Evolutionary conservation across 2,329 filamentous ascomycete genomes (phyloP).

Genomic region (Xylaria arbuscula): DNA sequence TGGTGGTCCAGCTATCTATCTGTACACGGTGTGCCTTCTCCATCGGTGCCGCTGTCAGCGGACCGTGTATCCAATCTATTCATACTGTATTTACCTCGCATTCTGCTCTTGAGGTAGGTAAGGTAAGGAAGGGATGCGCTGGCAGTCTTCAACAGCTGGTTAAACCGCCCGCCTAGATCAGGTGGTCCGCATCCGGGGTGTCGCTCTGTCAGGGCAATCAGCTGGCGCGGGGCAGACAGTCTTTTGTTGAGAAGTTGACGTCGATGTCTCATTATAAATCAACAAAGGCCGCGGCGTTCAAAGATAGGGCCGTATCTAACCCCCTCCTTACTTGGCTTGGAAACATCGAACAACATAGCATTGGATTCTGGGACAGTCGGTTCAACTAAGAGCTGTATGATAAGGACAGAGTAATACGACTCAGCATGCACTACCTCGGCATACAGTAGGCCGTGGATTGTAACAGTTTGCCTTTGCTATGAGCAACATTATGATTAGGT

Average conservation of each 20-base stretch:
- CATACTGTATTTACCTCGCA: conserved; percentile 1
- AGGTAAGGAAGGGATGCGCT: background rate
- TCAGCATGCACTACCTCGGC: too few species aligned
- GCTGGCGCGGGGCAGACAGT: conserved; percentile 44
- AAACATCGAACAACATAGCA: too few species aligned
- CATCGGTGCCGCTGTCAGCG: background rate
- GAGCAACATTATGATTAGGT: background rate
- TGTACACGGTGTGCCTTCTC: background rate
- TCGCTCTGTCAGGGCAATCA: conserved; percentile 23
- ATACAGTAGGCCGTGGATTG: too few species aligned
- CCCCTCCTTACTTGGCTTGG: too few species aligned
- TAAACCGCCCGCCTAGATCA: conserved; percentile 34
- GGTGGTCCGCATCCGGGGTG: conserved; percentile 41
- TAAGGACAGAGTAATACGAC: too few species aligned
- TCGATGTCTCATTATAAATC: background rate
- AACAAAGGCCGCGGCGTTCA: background rate
- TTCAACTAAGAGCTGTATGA: too few species aligned
- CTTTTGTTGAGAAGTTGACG: background rate
- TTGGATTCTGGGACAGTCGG: too few species aligned
- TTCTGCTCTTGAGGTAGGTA: too few species aligned
- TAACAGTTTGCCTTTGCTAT: background rate
- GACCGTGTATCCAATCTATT: background rate
- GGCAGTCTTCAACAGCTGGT: conserved; percentile 20
- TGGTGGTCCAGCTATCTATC: background rate
- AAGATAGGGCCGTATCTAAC: too few species aligned